phyloP scores from a whole-genome alignment of 257 asterid genomes.

The Ehretia macrophylla region DNA sequence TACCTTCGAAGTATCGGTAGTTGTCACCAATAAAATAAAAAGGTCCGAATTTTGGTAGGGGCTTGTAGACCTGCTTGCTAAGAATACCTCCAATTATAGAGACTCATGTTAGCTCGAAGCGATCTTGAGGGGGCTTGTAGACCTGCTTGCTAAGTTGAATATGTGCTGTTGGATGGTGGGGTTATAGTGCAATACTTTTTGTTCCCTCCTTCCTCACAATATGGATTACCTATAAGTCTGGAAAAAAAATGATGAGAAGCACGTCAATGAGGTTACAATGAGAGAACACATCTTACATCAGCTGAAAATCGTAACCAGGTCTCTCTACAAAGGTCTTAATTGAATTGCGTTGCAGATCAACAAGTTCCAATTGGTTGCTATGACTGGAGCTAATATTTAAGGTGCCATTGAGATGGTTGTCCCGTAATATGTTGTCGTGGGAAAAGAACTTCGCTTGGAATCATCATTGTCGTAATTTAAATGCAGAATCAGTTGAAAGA shows the following conservation, averaged over 20 bases:
- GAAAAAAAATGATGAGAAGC: slow-evolving; percentile 10
- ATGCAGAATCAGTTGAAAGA: too few species aligned
- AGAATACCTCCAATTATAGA: slow-evolving; percentile 48
- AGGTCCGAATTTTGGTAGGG: slow-evolving; percentile 66
- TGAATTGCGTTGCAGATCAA: slow-evolving; percentile 37
- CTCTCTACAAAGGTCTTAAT: slow-evolving; percentile 19
- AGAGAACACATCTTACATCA: slow-evolving; percentile 35
- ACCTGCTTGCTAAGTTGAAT: too few species aligned
- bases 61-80: slow-evolving; percentile 81
- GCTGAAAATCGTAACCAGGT: slow-evolving; percentile 29
- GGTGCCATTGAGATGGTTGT: slow-evolving; percentile 49
- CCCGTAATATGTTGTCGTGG: slow-evolving; percentile 47
- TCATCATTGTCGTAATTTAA: not conserved
- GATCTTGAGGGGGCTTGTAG: slow-evolving; percentile 36
- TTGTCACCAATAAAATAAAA: slow-evolving; percentile 35
- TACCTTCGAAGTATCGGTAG: slow-evolving; percentile 54
- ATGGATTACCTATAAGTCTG: slow-evolving; percentile 63
- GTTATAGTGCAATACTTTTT: slow-evolving; percentile 41
- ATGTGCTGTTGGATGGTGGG: slow-evolving; percentile 24
- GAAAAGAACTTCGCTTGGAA: not conserved
- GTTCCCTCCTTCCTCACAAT: slow-evolving; percentile 37
- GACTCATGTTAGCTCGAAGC: slow-evolving; percentile 56
- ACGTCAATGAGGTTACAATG: not conserved
- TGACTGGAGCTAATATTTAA: slow-evolving; percentile 33
- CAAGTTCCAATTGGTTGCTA: slow-evolving; percentile 39